Conservation (phyloP, 129 eudicot species). For the Glebionis coronaria region DNA sequence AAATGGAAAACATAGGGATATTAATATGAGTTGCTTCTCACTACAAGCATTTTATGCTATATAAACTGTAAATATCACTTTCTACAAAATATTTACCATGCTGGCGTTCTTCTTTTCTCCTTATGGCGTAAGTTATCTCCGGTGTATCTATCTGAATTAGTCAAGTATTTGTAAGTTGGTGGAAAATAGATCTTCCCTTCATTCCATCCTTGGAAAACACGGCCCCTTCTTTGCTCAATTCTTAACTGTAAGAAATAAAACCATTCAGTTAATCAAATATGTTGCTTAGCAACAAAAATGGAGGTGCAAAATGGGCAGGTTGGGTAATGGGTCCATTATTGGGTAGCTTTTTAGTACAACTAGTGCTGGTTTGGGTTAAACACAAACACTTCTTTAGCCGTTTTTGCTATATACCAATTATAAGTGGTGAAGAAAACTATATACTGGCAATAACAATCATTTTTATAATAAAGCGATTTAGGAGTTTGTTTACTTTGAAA, state of each 20-base stretch:
- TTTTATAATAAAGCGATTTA: no score
- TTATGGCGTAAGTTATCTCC: slow-evolving; percentile 84
- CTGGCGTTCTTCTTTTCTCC: slow-evolving; percentile 93
- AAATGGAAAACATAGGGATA: not conserved
- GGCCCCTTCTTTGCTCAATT: slow-evolving; percentile 86
- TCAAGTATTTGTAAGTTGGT: slow-evolving; percentile 92
- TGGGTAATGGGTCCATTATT: not conserved
- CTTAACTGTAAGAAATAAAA: slow-evolving; percentile 57
- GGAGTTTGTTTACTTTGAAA: no score
- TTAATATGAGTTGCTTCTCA: slow-evolving; percentile 1
- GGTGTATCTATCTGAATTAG: slow-evolving; percentile 86
- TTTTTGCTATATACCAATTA: no score
- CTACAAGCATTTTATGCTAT: not conserved
- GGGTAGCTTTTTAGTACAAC: no score
- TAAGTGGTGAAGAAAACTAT: no score
- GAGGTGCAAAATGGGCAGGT: not conserved
- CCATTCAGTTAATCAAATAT: not conserved
- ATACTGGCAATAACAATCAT: no score
- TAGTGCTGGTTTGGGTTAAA: no score
- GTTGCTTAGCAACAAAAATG: not conserved
- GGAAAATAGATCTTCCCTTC: slow-evolving; percentile 97
- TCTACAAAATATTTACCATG: slow-evolving; percentile 53
- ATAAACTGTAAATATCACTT: not conserved
- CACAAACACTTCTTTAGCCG: no score
- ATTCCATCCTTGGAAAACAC: slow-evolving; percentile 76